Conservation (phyloP, 352 stramenopile species). For the Phytophthora colocasiae region DNA sequence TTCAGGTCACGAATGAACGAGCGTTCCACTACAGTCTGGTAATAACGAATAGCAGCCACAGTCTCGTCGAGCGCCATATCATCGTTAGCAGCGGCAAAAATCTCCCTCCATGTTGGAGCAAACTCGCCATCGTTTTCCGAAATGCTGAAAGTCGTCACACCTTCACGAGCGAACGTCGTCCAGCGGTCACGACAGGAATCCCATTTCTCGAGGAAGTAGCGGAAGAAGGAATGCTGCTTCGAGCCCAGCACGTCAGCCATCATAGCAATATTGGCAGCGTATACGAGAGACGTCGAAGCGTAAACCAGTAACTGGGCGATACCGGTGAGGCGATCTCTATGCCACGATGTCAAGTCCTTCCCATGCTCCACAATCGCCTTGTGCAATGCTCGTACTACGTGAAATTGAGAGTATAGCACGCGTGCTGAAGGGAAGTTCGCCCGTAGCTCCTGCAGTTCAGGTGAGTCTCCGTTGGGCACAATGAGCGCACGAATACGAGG, state of each 20-base stretch:
- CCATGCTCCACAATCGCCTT: constrained; percentile 37
- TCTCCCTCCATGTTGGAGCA: constrained; percentile 31
- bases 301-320: constrained; percentile 44
- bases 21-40: constrained; percentile 43
- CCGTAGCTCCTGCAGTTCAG: constrained; percentile 24
- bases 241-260: constrained; percentile 41
- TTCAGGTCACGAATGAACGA: constrained; percentile 34
- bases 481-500: constrained; percentile 36
- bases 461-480: constrained; percentile 20
- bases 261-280: constrained; percentile 31
- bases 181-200: constrained; percentile 41
- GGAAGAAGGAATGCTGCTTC: constrained; percentile 37
- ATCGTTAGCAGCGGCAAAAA: constrained; percentile 36
- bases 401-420: constrained; percentile 48
- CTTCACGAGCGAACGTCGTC: constrained; percentile 42
- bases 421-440: constrained; percentile 31
- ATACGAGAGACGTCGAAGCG: constrained; percentile 34
- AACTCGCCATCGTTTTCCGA: constrained; percentile 33
- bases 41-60: constrained; percentile 40
- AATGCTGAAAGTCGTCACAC: constrained; percentile 43
- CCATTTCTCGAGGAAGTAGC: constrained; percentile 38
- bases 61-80: constrained; percentile 45
- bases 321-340: constrained; percentile 42
- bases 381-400: constrained; percentile 38
- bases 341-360: constrained; percentile 40